Evolutionary conservation across 2,329 filamentous ascomycete species (phyloP), one percentile per base, ranked within the genome.

Genomic region (Lecanicillium sp.): DNA sequence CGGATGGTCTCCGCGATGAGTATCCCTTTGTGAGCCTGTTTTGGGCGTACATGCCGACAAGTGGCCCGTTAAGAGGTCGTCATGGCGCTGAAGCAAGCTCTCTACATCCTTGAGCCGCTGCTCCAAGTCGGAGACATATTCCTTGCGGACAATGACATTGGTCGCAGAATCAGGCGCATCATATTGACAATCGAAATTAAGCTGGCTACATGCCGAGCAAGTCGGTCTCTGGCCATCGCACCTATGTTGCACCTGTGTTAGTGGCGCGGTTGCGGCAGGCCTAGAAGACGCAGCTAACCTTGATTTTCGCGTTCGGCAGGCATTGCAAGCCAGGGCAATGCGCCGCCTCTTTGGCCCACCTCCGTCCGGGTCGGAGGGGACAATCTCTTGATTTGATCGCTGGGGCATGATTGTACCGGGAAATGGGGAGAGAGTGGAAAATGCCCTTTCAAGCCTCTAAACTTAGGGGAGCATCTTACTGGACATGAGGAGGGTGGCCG

Each of bases 291-390:
- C 10, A 40, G 43, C 40, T 14, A 45, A 50, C 38, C 46, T 45
- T 14, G 50, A 51, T 34, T 52, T 52, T 28, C 50, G 48, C 10
- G 41, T 35, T 7, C 50, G 46, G 36, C 50, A 52, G 9, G 41
- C 36, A 29, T 38, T 46, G 41, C 49, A 51, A n/a, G 49, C 49
- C 17, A 51, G 41, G 15, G 48, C 41, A 25, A 48, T 50, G 4
- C 49, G 37, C 6, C 43, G 43, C 3, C 43, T 36, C 22, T 45
- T 45, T 11, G 36, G 35, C 18, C 38, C 28, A 25, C 7, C 7
- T 7, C 6, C 11, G 22, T 25, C 11, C 11, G 22, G 22, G 11
- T 25, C 22, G 11, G 22, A 6, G 11, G 6, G 6, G 22, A 11
- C 22, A 25, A 25, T 7, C 7, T 6, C 22, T 25, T 25, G 22